Base-by-base conservation (phyloP, 257 asterid genomes). In the Solanum pinnatisectum region DNA sequence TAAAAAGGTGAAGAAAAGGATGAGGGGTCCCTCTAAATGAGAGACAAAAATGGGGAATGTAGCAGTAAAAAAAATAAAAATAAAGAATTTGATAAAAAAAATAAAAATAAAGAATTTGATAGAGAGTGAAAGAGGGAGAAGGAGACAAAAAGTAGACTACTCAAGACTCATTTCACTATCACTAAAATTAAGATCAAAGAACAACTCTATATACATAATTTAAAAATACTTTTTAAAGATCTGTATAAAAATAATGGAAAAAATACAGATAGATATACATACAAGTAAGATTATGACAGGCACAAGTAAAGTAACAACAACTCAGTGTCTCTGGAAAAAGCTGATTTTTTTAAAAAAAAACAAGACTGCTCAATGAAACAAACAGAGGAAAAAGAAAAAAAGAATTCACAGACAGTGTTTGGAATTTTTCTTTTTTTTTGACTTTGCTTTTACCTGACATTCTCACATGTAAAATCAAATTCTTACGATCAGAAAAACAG, bases 81-180 rank as follows among this genome's bases (percentile, higher is more conserved):
- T 86, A 85, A 90, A 89, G 90, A 89, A 87, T 68, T 76, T 85
- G 79, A 89, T 87, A 63, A n/a, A n/a, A 52, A 18, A 52, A 37
- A 22, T 4, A 25, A 46, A 18, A 84, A 65, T 86, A 85, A 90
- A 89, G 90, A 89, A 87, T 68, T 76, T 85, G 79, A 89, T 87
- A 63, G 89, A 77, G 89, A 82, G 89, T 79, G 85, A 85, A 70
- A 84, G 89, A 84, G 83, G 83, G 90, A 87, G 93, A 87, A 88
- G 90, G 85, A 88, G 94, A 92, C 93, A 93, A 93, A 93, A 93
- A 88, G 94, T 88, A 46, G 91, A 90, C 91, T 86, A 52, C 92
- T 83, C 91, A 88, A 87, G 93, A 88, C 94, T 92, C 91, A 42
- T 92, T 88, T 92, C 94, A 89, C 93, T 91, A 87, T 92, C 96